These are phyloP conservation scores for Candida vaughaniae DNA, from an alignment of 805 yeast genomes.

Conservation along the genomic window DNA sequence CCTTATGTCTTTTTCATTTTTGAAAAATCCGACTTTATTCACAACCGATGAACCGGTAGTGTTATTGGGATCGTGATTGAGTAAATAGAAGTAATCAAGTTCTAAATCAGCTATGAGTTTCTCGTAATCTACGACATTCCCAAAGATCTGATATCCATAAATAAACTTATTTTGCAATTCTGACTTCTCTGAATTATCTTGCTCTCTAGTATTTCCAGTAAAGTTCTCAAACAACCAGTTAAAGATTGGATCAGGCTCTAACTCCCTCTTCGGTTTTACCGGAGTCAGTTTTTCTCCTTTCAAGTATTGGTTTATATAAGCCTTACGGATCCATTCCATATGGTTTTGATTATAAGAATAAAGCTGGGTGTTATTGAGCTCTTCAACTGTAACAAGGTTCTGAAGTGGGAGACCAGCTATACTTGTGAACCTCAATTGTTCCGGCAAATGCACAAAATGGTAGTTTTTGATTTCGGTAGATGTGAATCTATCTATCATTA, in stretches of 20 bases:
- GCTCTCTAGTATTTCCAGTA: not conserved
- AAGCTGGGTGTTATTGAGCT: slow-evolving; percentile 1
- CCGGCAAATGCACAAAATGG: slow-evolving; percentile 22
- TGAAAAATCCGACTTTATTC: not conserved
- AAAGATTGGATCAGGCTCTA: slow-evolving; percentile 6
- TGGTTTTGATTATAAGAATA: slow-evolving; percentile 5
- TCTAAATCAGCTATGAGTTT: slow-evolving; percentile 6
- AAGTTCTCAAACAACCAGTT: slow-evolving; percentile 4
- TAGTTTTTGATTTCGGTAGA: slow-evolving; percentile 11
- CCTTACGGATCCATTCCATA: not conserved
- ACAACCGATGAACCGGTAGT: not conserved
- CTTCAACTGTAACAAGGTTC: not conserved
- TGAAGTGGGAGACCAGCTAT: slow-evolving; percentile 3
- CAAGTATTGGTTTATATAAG: not conserved
- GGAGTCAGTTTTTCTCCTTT: not conserved
- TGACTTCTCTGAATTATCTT: too few species aligned
- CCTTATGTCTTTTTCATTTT: slow-evolving; percentile 4
- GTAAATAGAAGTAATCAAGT: slow-evolving; percentile 6
- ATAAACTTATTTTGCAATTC: slow-evolving; percentile 3
- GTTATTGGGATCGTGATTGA: not conserved
- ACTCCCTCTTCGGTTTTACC: not conserved
- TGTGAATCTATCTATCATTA: slow-evolving; percentile 20
- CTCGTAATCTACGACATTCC: slow-evolving; percentile 5
- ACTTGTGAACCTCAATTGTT: slow-evolving; percentile 4
- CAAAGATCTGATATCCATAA: slow-evolving; percentile 5